Conservation (phyloP, 345 rosid genomes). For the Bruguiera gymnorhiza region DNA sequence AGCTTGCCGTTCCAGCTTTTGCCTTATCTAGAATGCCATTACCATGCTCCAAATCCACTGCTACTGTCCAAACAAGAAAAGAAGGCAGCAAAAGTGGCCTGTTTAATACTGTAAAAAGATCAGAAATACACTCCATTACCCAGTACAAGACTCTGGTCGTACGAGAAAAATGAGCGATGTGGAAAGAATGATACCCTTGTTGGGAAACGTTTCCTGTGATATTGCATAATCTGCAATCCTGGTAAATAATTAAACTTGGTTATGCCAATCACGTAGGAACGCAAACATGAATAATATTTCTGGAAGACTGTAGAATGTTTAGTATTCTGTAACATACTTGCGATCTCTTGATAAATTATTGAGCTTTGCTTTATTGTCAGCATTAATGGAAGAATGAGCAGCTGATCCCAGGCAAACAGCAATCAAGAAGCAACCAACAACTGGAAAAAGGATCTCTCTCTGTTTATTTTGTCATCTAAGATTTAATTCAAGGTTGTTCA, state of each 20-base stretch:
- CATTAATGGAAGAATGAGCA: slow-evolving; percentile 70
- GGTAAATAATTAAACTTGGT: slow-evolving; percentile 6
- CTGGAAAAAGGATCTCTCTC: slow-evolving; percentile 69
- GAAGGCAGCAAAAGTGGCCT: neutral
- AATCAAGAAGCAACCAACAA: slow-evolving; percentile 79
- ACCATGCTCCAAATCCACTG: slow-evolving; percentile 39
- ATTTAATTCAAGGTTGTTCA: slow-evolving; percentile 76
- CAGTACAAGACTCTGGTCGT: neutral
- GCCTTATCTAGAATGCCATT: slow-evolving; percentile 32
- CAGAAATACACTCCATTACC: neutral
- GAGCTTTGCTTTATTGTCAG: slow-evolving; percentile 70
- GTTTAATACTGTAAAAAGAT: neutral
- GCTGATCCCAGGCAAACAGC: slow-evolving; percentile 79
- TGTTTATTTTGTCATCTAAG: slow-evolving; percentile 73
- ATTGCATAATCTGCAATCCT: slow-evolving; percentile 29
- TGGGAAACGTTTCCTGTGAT: slow-evolving; percentile 21
- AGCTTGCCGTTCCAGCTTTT: slow-evolving; percentile 58
- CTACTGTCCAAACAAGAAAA: slow-evolving; percentile 2
- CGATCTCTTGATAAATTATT: slow-evolving; percentile 16
- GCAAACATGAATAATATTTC: no score
- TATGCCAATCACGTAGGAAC: no score
- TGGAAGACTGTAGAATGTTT: neutral
- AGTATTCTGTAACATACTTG: slow-evolving; percentile 17
- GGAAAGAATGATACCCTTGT: slow-evolving; percentile 23
- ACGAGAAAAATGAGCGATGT: neutral